Percentiles rank a stretch among this genome's conserved stretches.
These are phyloP conservation scores for Pichia sorboxylosa DNA, from an alignment of 1,139 yeast genomes.

Conservation along the genomic window DNA sequence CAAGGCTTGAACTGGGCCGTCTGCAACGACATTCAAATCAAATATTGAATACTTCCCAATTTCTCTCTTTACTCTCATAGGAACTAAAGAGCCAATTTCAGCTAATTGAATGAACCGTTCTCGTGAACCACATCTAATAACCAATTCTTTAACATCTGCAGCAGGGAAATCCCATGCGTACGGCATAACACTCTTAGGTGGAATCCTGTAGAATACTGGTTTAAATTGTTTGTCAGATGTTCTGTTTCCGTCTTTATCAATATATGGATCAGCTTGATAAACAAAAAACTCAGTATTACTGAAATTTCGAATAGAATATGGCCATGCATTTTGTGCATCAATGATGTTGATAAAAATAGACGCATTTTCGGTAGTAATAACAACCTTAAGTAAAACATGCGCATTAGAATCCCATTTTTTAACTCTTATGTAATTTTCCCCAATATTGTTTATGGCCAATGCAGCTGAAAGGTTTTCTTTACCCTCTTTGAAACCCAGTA, in stretches of 20 bases:
- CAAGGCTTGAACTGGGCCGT: conserved; percentile 87
- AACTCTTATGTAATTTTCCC: conserved; percentile 66
- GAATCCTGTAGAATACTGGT: conserved; percentile 68
- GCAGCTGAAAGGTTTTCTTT: conserved; percentile 79
- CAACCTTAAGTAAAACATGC: conserved; percentile 51
- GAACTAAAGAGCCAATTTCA: conserved; percentile 83
- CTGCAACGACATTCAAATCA: conserved; percentile 88
- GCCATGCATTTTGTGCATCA: conserved; percentile 78
- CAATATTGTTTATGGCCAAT: conserved; percentile 71
- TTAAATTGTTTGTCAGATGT: conserved; percentile 38
- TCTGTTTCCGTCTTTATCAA: conserved; percentile 58
- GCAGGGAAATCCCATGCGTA: conserved; percentile 97
- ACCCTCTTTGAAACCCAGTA: conserved; percentile 47
- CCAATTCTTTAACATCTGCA: conserved; percentile 70
- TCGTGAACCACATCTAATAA: conserved; percentile 58
- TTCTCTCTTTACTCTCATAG: conserved; percentile 62
- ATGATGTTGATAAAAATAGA: conserved; percentile 67
- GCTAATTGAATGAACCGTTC: conserved; percentile 77
- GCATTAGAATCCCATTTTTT: conserved; percentile 45
- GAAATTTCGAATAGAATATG: conserved; percentile 80
- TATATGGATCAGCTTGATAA: conserved; percentile 75
- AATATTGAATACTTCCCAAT: conserved; percentile 39
- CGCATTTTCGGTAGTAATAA: conserved; percentile 66
- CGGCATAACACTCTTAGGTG: conserved; percentile 92
- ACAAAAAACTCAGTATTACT: conserved; percentile 75